Percentiles rank a stretch among this genome's conserved stretches.
Evolutionary conservation across 2,329 filamentous ascomycete species (phyloP).

Genomic region (Aspergillus piperis): DNA sequence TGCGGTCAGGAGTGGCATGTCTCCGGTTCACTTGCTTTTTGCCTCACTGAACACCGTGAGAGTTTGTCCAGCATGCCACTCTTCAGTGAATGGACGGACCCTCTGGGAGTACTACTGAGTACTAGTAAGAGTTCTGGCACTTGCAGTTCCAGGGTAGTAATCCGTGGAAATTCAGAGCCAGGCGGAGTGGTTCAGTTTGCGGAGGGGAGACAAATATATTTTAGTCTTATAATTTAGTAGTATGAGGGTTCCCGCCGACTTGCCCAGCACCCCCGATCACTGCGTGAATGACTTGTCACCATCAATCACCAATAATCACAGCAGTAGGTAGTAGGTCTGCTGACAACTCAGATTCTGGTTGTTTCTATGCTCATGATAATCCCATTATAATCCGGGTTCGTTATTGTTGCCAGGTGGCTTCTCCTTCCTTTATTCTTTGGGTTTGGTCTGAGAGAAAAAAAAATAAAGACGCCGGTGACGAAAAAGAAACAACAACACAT

Average conservation of each 20-base stretch:
- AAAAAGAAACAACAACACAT: conserved; percentile 5
- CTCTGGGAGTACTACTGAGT: no score
- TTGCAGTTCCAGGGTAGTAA: no score
- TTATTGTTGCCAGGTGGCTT: neutral
- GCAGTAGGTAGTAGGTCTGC: neutral
- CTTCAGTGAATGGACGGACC: neutral
- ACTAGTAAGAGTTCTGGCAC: no score
- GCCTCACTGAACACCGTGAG: neutral
- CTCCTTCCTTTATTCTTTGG: neutral
- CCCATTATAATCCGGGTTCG: neutral
- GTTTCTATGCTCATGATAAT: neutral
- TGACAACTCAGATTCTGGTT: conserved; percentile 1
- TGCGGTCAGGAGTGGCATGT: conserved; percentile 18
- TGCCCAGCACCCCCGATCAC: neutral
- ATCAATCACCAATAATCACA: neutral
- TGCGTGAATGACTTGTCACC: neutral
- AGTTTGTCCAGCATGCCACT: neutral
- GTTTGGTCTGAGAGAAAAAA: neutral
- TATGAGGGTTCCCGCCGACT: no score
- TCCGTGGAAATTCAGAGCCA: no score
- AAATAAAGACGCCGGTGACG: conserved; percentile 2
- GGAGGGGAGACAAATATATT: no score
- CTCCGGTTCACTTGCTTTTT: neutral
- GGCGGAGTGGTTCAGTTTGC: no score
- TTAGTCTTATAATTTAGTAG: no score